These are phyloP conservation scores for Allomyces macrogynus DNA, from an alignment of 192 early-diverging fungal genomes.

Conservation along the genomic window DNA sequence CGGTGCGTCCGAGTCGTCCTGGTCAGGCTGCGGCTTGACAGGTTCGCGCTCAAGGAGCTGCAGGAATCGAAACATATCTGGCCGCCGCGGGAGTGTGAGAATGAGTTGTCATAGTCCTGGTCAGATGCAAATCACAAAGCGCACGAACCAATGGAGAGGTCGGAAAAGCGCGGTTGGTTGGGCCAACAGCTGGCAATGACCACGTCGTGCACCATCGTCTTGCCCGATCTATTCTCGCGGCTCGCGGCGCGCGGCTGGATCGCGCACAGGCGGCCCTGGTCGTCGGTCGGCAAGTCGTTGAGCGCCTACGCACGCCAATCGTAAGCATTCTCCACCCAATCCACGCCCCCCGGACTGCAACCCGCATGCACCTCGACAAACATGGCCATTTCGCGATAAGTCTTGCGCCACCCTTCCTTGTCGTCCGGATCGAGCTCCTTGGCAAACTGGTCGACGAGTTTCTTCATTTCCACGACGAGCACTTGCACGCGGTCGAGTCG, in stretches of 20 bases:
- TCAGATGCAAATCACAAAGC: neutral
- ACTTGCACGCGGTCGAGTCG: conserved; percentile 55
- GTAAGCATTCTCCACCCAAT: too few species aligned
- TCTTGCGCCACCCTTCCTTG: conserved; percentile 70
- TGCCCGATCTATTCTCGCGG: too few species aligned
- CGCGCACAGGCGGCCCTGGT: too few species aligned
- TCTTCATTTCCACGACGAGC: conserved; percentile 64
- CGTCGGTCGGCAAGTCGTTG: too few species aligned
- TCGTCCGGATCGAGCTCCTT: conserved; percentile 69
- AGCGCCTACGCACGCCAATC: too few species aligned
- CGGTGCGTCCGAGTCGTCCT: conserved; percentile 3
- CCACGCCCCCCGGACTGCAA: neutral
- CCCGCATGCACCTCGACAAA: conserved; percentile 50
- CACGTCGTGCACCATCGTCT: neutral
- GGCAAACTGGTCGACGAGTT: conserved; percentile 73
- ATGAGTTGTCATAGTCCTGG: too few species aligned
- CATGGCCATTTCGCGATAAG: conserved; percentile 52
- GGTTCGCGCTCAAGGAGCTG: conserved; percentile 75
- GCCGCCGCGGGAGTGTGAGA: conserved; percentile 41
- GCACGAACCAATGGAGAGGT: conserved; percentile 1
- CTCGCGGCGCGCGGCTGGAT: too few species aligned
- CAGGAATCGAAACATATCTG: conserved; percentile 91
- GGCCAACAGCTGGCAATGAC: neutral
- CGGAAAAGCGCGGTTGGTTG: neutral
- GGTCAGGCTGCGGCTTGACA: conserved; percentile 1